A percentile compares a stretch with the other conserved stretches of the same genome.
phyloP scores from a whole-genome alignment of 2,329 filamentous ascomycete species.

The Xylariaceae sp. region DNA sequence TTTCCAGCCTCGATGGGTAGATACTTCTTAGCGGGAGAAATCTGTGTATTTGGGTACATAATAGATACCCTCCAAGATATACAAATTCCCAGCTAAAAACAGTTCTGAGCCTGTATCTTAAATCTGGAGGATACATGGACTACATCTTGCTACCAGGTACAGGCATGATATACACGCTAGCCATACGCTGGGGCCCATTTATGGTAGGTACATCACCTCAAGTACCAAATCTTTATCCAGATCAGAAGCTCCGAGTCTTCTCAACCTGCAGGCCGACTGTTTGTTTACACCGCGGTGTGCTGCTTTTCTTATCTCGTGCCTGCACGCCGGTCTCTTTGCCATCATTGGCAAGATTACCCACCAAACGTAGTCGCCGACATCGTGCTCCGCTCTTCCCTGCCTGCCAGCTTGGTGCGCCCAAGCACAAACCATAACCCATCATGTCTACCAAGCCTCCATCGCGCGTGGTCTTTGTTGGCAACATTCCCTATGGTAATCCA shows the following conservation, averaged over 20 bases:
- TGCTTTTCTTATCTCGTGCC: not conserved
- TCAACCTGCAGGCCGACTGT: not conserved
- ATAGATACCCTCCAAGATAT: no score
- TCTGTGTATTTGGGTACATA: no score
- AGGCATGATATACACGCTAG: no score
- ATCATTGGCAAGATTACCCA: not conserved
- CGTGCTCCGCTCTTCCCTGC: not conserved
- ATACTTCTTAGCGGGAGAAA: no score
- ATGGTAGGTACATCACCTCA: no score
- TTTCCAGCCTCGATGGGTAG: not conserved
- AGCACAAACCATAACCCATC: slow-evolving; percentile 31
- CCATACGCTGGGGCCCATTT: no score
- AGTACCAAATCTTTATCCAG: not conserved
- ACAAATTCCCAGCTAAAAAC: no score
- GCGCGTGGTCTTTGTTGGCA: slow-evolving; percentile 78
- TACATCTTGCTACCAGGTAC: no score
- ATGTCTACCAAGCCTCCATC: slow-evolving; percentile 74
- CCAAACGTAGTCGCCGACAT: not conserved
- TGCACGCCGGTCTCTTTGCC: not conserved
- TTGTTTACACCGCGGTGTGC: not conserved
- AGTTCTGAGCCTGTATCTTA: no score
- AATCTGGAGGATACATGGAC: no score
- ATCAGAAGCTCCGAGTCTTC: not conserved
- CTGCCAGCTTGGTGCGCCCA: slow-evolving; percentile 2
- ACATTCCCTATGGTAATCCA: slow-evolving; percentile 69